phyloP scores from a whole-genome alignment of 2,329 filamentous ascomycete species.

The Elsinoe ampelina region DNA sequence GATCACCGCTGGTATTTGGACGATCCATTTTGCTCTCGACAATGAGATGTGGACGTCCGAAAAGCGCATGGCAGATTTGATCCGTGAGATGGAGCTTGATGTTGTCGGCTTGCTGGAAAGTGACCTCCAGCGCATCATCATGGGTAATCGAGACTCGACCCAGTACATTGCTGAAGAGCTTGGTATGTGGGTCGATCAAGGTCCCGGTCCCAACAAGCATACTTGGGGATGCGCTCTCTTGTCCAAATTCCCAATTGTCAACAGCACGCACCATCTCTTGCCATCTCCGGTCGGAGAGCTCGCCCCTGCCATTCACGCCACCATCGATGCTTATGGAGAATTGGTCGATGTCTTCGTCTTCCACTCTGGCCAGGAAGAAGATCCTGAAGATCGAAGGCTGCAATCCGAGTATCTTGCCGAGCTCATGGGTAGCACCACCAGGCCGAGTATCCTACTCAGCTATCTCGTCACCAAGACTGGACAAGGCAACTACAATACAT shows the following conservation, averaged over 20 bases:
- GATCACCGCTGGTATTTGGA: constrained; percentile 95
- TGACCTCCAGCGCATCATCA: constrained; percentile 94
- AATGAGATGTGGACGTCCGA: constrained; percentile 99
- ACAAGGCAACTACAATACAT: constrained; percentile 93
- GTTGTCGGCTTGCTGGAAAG: constrained; percentile 90
- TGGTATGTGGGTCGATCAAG: constrained; percentile 98
- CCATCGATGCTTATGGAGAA: constrained; percentile 82
- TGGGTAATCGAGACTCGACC: constrained; percentile 95
- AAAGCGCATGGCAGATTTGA: constrained; percentile 66
- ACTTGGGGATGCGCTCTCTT: constrained; percentile 91
- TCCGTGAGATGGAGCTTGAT: constrained; percentile 84
- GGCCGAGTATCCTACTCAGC: constrained; percentile 75
- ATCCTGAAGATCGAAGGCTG: constrained; percentile 78
- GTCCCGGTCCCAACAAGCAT: constrained; percentile 96
- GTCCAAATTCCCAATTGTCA: constrained; percentile 95
- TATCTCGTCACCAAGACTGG: constrained; percentile 88
- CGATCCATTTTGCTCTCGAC: constrained; percentile 93
- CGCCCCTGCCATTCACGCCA: constrained; percentile 94
- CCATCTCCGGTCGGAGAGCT: constrained; percentile 91
- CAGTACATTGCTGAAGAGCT: constrained; percentile 93
- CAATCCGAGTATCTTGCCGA: constrained; percentile 79
- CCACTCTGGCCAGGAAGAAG: constrained; percentile 97
- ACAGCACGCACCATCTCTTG: constrained; percentile 90
- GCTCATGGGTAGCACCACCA: constrained; percentile 72
- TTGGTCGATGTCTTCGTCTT: constrained; percentile 93